Evolutionary conservation across 2,329 filamentous ascomycete species (phyloP).

Genomic region (Thelonectria rubi): DNA sequence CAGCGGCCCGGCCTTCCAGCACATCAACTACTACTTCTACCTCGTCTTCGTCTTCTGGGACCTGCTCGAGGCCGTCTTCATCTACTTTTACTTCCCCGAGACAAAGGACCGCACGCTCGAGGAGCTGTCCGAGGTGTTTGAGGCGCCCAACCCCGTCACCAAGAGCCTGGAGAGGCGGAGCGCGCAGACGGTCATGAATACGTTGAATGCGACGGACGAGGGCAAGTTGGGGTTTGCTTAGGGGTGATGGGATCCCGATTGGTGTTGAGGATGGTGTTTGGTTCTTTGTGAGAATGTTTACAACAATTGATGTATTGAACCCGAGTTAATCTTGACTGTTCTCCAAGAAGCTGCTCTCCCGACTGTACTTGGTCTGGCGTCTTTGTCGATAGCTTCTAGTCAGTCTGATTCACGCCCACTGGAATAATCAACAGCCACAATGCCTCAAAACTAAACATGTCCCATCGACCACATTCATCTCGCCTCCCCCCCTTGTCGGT

Average conservation of each 20-base stretch:
- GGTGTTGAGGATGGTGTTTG: neutral
- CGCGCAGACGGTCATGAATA: slow-evolving; percentile 55
- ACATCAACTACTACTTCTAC: slow-evolving; percentile 57
- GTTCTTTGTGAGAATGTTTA: neutral
- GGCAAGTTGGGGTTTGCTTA: slow-evolving; percentile 40
- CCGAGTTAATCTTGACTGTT: too few relatives aligned
- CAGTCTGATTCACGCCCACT: too few relatives aligned
- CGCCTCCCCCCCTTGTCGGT: neutral
- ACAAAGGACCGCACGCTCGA: slow-evolving; percentile 61
- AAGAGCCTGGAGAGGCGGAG: slow-evolving; percentile 54
- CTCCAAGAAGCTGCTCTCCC: too few relatives aligned
- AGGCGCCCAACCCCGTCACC: slow-evolving; percentile 55
- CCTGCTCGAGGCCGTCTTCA: slow-evolving; percentile 51
- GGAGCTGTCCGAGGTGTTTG: slow-evolving; percentile 62
- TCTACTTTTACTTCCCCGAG: slow-evolving; percentile 62
- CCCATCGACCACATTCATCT: too few relatives aligned
- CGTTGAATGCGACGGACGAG: slow-evolving; percentile 44
- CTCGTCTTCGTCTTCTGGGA: slow-evolving; percentile 58
- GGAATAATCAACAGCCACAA: too few relatives aligned
- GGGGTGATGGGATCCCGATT: neutral
- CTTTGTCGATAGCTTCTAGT: too few relatives aligned
- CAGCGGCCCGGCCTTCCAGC: slow-evolving; percentile 53
- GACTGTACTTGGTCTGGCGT: too few relatives aligned
- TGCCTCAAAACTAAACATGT: too few relatives aligned
- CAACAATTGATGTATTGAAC: neutral